These are phyloP conservation scores for Xylariales sp. DNA, from an alignment of 2,329 filamentous ascomycete species.

Conservation along the genomic window DNA sequence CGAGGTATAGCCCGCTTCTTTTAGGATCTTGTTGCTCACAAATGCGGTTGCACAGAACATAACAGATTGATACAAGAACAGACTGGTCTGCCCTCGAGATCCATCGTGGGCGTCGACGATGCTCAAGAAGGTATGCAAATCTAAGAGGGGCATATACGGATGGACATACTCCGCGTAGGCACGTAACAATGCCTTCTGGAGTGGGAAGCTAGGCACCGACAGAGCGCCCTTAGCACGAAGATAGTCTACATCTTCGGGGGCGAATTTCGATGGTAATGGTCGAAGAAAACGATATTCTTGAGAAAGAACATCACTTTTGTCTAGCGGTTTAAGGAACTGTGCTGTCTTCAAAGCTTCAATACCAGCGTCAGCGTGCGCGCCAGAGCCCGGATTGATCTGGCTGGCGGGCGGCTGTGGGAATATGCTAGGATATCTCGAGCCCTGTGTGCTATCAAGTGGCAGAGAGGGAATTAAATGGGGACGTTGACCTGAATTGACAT, in stretches of 20 bases:
- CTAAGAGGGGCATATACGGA: conserved; percentile 91
- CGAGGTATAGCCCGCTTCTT: conserved; percentile 79
- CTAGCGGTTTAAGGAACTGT: conserved; percentile 60
- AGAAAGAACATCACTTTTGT: conserved; percentile 60
- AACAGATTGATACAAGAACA: conserved; percentile 91
- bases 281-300: conserved; percentile 78
- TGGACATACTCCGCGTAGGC: conserved; percentile 91
- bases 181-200: conserved; percentile 85
- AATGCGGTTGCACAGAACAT: conserved; percentile 95
- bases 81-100: conserved; percentile 76
- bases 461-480: conserved; percentile 48
- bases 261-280: conserved; percentile 80
- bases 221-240: conserved; percentile 86
- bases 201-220: conserved; percentile 73
- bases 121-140: conserved; percentile 69
- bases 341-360: conserved; percentile 52
- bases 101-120: conserved; percentile 76
- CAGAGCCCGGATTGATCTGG: conserved; percentile 39
- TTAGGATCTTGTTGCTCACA: conserved; percentile 81
- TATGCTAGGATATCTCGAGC: conserved; percentile 49
- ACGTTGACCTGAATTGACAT: conserved; percentile 49
- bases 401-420: conserved; percentile 49
- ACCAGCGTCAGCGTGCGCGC: conserved; percentile 43
- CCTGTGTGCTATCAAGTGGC: conserved; percentile 44
- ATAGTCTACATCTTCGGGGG: conserved; percentile 84